Evolutionary conservation across 192 early-diverging fungal genomes (phyloP).

Genomic region (Linnemannia schmuckeri): DNA sequence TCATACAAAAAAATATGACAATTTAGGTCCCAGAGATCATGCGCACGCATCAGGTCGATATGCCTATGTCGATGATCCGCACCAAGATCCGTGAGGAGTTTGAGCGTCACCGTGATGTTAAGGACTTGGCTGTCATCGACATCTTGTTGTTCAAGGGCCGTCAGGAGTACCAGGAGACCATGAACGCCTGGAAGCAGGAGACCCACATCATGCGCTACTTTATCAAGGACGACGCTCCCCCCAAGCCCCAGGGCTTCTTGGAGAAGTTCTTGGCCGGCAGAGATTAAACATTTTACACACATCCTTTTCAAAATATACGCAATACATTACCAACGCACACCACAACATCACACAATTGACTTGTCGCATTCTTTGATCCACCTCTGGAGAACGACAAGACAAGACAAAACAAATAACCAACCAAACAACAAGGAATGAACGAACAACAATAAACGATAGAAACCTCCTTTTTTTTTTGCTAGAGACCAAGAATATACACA

Average conservation of each 20-base stretch:
- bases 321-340: neutral
- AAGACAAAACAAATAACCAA: neutral
- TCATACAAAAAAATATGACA: too few species aligned
- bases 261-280: slow-evolving; percentile 86
- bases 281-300: slow-evolving; percentile 35
- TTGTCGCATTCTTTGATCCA: neutral
- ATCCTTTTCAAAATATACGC: too few species aligned
- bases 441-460: too few species aligned
- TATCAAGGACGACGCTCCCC: slow-evolving; percentile 76
- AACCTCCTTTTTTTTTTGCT: too few species aligned
- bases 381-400: too few species aligned
- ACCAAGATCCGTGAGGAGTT: slow-evolving; percentile 92
- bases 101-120: slow-evolving; percentile 85
- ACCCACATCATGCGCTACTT: slow-evolving; percentile 92
- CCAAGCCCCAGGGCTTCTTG: slow-evolving; percentile 79
- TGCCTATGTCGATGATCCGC: slow-evolving; percentile 79
- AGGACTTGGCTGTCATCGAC: slow-evolving; percentile 82
- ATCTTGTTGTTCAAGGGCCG: slow-evolving; percentile 90
- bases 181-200: slow-evolving; percentile 94
- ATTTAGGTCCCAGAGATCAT: slow-evolving; percentile 79
- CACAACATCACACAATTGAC: neutral
- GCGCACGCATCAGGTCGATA: slow-evolving; percentile 77
- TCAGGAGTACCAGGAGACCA: slow-evolving; percentile 89
- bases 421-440: neutral
- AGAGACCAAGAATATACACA: too few species aligned